Conservation (phyloP, 2,329 filamentous ascomycete genomes). For the Cladophialophora exuberans region DNA sequence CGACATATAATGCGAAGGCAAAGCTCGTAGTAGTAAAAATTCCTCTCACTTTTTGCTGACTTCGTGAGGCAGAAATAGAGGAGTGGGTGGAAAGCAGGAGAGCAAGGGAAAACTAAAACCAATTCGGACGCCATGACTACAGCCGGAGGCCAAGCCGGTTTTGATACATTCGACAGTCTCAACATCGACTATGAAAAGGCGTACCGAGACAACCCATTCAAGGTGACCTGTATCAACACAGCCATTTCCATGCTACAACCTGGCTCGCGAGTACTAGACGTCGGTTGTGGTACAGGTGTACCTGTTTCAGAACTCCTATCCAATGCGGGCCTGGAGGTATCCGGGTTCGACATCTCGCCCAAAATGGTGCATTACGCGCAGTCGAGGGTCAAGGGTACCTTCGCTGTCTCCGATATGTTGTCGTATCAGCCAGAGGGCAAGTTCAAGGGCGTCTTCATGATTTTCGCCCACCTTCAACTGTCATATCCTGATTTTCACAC, state of each 20-base stretch:
- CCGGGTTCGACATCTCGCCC: constrained; percentile 37
- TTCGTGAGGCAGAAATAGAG: too few relatives aligned
- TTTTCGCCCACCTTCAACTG: constrained; percentile 37
- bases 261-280: constrained; percentile 33
- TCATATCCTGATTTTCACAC: constrained; percentile 35
- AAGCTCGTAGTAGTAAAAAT: too few relatives aligned
- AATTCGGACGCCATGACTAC: constrained; percentile 24
- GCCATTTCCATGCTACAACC: constrained; percentile 26
- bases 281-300: constrained; percentile 40
- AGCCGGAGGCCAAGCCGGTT: constrained; percentile 28
- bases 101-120: too few relatives aligned
- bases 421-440: constrained; percentile 30
- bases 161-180: constrained; percentile 33
- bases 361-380: constrained; percentile 38
- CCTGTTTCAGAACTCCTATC: constrained; percentile 36
- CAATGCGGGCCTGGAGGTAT: constrained; percentile 35
- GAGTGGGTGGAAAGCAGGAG: too few relatives aligned
- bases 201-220: constrained; percentile 36
- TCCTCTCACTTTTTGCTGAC: too few relatives aligned
- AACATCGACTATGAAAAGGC: constrained; percentile 38
- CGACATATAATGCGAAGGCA: too few relatives aligned
- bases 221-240: constrained; percentile 30
- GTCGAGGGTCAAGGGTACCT: constrained; percentile 27
- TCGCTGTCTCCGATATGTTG: constrained; percentile 35
- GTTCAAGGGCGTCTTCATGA: constrained; percentile 37